Evolutionary conservation across 2,329 filamentous ascomycete genomes (phyloP), one percentile per base, ranked within the genome.

Genomic region (Fusarium tuaranense): DNA sequence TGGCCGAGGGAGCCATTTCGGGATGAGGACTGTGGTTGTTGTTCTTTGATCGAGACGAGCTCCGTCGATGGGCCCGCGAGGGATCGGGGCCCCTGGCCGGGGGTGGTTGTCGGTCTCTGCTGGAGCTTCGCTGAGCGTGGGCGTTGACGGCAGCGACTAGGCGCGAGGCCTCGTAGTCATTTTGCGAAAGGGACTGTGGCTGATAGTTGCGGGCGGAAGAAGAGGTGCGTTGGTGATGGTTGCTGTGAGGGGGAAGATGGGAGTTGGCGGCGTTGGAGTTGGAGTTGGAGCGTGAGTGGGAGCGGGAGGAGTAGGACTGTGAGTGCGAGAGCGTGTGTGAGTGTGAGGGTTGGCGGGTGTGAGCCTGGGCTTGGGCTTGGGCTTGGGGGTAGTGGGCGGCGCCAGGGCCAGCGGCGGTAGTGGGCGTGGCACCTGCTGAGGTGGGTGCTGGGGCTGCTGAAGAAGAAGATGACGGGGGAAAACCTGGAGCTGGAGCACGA

Each of bases 111-210:
- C 88, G 87, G 79, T 94, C 92, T 81, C 88, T 88, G 78, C 91
- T 93, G 70, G 90, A 88, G 84, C 88, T 91, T 84, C 91, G 89
- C 89, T 91, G 84, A 87, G 88, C 76, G 63, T 72, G 61, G 67
- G 70, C 60, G 60, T 66, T 72, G 85, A 90, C 85, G 70, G 77
- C 71, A 64, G 88, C 86, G 78, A 90, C 89, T 85, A 93, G 83
- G 86, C 92, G 92, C 78, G 88, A 87, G 78, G 92, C 89, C 84
- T 96, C 94, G 86, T 92, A 92, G 84, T 97, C 94, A 82, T 92
- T 88, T 79, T 92, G 91, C 65, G 86, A 84, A 63, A 85, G 78
- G 51, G 84, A 76, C 66, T 88, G 84, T 72, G 86, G 84, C 58
- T 83, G 78, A 69, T 85, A 83, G 72, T 83, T 81, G 44, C 73